These are phyloP conservation scores for Penicillium paradoxum DNA, from an alignment of 495 filamentous ascomycete genomes.

Conservation along the genomic window DNA sequence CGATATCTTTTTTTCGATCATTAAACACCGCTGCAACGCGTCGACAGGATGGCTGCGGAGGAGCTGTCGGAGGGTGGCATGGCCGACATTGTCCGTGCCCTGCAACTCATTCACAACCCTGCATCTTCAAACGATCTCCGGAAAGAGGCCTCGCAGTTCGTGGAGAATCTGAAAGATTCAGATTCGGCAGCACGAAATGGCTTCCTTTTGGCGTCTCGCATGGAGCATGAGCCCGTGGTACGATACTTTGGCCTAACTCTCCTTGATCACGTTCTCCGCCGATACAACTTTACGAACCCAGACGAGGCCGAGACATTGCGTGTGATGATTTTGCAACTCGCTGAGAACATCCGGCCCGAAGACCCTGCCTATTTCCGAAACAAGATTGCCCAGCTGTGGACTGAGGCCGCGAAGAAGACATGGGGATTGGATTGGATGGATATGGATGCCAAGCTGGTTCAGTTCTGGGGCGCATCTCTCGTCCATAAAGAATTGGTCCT, in stretches of 20 bases:
- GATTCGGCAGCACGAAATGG: conserved; percentile 77
- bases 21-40: conserved; percentile 5
- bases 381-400: conserved; percentile 94
- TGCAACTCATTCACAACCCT: conserved; percentile 80
- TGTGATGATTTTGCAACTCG: conserved; percentile 69
- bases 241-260: conserved; percentile 91
- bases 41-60: conserved; percentile 34
- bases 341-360: conserved; percentile 61
- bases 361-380: conserved; percentile 85
- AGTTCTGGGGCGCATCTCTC: conserved; percentile 70
- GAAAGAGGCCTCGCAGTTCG: conserved; percentile 71
- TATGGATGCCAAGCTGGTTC: conserved; percentile 82
- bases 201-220: conserved; percentile 73
- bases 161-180: conserved; percentile 76
- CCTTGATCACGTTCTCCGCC: conserved; percentile 80
- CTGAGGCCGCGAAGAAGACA: conserved; percentile 85
- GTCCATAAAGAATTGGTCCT: conserved; percentile 78
- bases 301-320: conserved; percentile 62
- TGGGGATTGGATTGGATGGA: conserved; percentile 90
- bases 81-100: conserved; percentile 66
- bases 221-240: conserved; percentile 67
- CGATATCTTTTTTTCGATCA: not conserved
- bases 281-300: conserved; percentile 65
- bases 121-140: conserved; percentile 79
- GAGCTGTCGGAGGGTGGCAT: conserved; percentile 40